Evolutionary conservation across 768 basidiomycete genomes (phyloP), one percentile per base, ranked within the genome.

Genomic region (Termitomyces sp.): DNA sequence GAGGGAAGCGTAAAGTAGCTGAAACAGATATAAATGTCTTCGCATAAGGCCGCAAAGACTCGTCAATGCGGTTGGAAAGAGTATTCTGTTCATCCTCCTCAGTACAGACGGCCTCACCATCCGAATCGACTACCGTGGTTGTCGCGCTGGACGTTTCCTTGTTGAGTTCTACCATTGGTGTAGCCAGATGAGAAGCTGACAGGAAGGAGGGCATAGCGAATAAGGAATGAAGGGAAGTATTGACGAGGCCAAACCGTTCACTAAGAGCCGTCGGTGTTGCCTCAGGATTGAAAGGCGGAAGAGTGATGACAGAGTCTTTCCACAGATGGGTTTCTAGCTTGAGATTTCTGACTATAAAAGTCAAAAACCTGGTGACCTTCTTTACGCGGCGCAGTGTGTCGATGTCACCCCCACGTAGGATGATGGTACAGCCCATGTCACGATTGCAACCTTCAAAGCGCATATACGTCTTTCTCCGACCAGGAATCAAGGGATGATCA

Each of bases 381-480:
- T 99, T 99, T 67, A 98, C 81, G 53, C 87, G 86, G 51, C 81
- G 80, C 54, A 99, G 73, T 0, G 84, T 91, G 39, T 88, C 87
- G 54, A 88, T 78, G 65, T 95, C 83, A 3, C 84, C 94, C 10
- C 97, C 97, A 42, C 97, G 82, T 45, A 99, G 70, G 39, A 98
- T 79, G 62, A 99, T 88, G 2, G 97, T 98, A 61, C 94, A 98
- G 0, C 95, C 95, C 81, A 92, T 89, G 60, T 97, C 92, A 49
- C 83, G 82, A 66, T 83, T 89, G 65, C 95, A 97, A 2, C 96
- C 96, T 71, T 99, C 97, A 65, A 99, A 98, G 1, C 97, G 88
- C 93, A 99, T 94, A 66, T 93, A 90, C 0, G 96, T 93, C 76
- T 99, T 99, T 55, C 97, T 80, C 17, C 81, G 82, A 19, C 94